These are phyloP conservation scores for Evansstolkia leycettana DNA, from an alignment of 495 filamentous ascomycete species.

Conservation along the genomic window DNA sequence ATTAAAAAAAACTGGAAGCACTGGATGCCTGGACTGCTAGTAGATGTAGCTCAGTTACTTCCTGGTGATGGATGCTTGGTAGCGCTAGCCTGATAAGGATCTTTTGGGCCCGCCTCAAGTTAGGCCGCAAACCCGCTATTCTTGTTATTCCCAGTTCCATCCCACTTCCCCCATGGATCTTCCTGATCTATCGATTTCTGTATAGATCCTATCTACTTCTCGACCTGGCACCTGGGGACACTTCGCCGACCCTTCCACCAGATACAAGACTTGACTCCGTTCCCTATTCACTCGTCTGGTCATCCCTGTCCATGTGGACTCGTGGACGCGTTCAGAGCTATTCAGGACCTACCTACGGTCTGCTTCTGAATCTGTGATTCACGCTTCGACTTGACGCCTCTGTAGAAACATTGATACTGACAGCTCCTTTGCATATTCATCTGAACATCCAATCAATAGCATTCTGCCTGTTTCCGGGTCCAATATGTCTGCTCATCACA, in stretches of 20 bases:
- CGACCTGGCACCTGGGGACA: too few relatives aligned
- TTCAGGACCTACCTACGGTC: too few relatives aligned
- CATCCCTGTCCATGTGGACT: too few relatives aligned
- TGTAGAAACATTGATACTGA: constrained; percentile 6
- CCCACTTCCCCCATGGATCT: background rate
- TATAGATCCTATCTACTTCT: too few relatives aligned
- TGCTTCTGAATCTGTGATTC: background rate
- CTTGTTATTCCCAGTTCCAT: background rate
- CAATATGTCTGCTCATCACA: too few relatives aligned
- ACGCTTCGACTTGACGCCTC: background rate
- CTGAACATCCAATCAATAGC: constrained; percentile 1
- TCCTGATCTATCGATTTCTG: too few relatives aligned
- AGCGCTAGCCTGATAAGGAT: constrained; percentile 8
- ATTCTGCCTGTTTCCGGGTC: too few relatives aligned
- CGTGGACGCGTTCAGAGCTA: too few relatives aligned
- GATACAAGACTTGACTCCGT: too few relatives aligned
- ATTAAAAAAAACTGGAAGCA: background rate
- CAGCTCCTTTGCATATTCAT: constrained; percentile 1
- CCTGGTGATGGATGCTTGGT: too few relatives aligned
- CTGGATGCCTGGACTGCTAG: background rate
- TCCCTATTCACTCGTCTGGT: too few relatives aligned
- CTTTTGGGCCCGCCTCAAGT: constrained; percentile 7
- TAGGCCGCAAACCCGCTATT: constrained; percentile 12
- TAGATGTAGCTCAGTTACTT: background rate
- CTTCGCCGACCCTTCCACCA: too few relatives aligned